Conservation (phyloP, 208 protist genomes). For the Crithidia mellificae region DNA sequence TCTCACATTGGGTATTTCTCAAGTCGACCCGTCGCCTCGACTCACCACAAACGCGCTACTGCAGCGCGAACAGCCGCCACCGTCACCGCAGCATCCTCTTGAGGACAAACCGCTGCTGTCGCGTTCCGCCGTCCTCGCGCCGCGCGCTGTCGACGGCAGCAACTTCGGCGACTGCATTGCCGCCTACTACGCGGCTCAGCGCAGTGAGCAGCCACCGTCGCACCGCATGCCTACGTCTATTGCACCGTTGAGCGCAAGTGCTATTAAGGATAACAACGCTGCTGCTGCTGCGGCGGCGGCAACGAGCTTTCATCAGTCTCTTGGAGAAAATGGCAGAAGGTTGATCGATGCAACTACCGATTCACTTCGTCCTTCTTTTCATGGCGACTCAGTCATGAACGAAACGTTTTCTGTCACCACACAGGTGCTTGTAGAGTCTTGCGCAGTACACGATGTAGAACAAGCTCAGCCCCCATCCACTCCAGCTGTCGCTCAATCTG, state of each 20-base stretch:
- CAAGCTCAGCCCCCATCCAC: not conserved
- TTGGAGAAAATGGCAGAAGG: not conserved
- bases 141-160: not conserved
- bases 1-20: not conserved
- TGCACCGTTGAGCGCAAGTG: not conserved
- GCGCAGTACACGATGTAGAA: not conserved
- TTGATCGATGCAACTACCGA: too few species aligned
- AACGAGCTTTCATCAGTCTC: not conserved
- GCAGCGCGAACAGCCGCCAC: conserved; percentile 3
- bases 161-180: conserved; percentile 6
- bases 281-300: not conserved
- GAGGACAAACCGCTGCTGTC: too few species aligned
- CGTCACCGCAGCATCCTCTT: too few species aligned
- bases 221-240: conserved; percentile 3
- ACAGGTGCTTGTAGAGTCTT: conserved; percentile 32
- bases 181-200: conserved; percentile 16
- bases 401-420: not conserved
- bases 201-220: conserved; percentile 7
- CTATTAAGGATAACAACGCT: not conserved
- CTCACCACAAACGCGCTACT: conserved; percentile 27
- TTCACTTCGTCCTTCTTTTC: too few species aligned
- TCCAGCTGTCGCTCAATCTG: not conserved
- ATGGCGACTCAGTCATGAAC: too few species aligned
- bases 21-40: conserved; percentile 23
- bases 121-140: too few species aligned